Base-by-base conservation (phyloP, 495 filamentous ascomycete genomes). In the Lasiosphaeris hirsuta region DNA sequence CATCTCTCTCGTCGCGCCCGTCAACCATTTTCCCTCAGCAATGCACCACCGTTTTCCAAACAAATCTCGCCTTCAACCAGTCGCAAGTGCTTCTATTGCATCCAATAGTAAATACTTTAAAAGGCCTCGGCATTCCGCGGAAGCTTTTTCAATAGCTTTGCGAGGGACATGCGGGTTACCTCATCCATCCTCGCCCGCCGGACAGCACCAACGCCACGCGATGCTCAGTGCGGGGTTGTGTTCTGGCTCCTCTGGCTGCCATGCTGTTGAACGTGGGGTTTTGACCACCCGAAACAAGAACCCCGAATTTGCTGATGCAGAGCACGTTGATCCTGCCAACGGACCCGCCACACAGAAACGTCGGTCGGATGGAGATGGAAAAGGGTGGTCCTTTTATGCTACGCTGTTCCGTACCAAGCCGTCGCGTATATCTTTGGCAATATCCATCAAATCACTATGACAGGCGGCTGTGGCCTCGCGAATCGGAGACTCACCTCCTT, bases 401-500 rank as follows among this genome's bases (percentile, higher is more conserved):
- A 46, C 17, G 30, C 15, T 51, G 15, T n/a, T 14, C 15, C 18
- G 7, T 51, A 30, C 23, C 23, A 30, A 30, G 49, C 35, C 7
- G 7, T 15, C 49, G 36, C 35, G 15, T 51, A 18, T 11, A 38
- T 8, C 13, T 51, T 51, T 51, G 49, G 14, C 35, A 39, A 36
- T 39, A 19, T 11, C 35, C 6, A 51, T 51, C 18, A 6, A 46
- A 45, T 55, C 45, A 46, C 36, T 45, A 46, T 55, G 40, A 46
- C 53, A 23, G 38, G 38, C 14, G 10, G 13, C 4, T 37, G 14
- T 14, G 15, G 33, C 30, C 14, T 37, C 37, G 30, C 53, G 53
- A 55, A 55, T 55, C 53, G 42, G 43, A 55, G 53, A 55, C 15
- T 36, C 40, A 38, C 23, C 53, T 47, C 53, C 23, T 11, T 36